These are phyloP conservation scores for Rhodotorula graminis DNA, from an alignment of 768 basidiomycete genomes.

Conservation along the genomic window DNA sequence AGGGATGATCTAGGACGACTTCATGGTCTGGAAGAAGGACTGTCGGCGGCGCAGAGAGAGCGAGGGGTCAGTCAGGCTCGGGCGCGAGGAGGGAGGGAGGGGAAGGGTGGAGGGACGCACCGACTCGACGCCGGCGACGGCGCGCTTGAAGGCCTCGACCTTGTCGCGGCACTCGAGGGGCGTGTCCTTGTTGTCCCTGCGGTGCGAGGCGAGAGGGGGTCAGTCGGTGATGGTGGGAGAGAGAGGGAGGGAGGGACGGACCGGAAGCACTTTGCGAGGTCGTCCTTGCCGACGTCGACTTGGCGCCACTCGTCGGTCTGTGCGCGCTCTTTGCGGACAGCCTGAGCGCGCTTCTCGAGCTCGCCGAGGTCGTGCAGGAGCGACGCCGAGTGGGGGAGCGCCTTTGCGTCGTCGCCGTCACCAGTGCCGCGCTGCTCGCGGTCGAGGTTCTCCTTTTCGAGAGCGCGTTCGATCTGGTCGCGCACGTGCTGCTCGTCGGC, in stretches of 20 bases:
- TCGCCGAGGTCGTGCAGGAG: slow-evolving; percentile 72
- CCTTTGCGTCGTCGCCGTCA: slow-evolving; percentile 51
- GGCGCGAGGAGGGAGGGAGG: neutral
- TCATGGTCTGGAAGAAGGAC: slow-evolving; percentile 24
- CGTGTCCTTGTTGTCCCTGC: slow-evolving; percentile 27
- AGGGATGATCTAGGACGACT: slow-evolving; percentile 6
- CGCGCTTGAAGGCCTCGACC: slow-evolving; percentile 38
- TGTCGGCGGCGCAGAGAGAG: neutral
- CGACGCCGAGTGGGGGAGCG: slow-evolving; percentile 52
- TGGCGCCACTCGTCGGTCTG: slow-evolving; percentile 53
- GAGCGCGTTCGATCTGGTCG: slow-evolving; percentile 66
- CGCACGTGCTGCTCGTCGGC: slow-evolving; percentile 66
- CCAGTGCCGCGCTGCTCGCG: slow-evolving; percentile 57
- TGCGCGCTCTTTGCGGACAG: slow-evolving; percentile 52
- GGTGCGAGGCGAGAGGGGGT: too few species aligned
- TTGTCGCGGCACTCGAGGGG: slow-evolving; percentile 35
- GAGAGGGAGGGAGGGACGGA: slow-evolving; percentile 7
- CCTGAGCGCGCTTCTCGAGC: slow-evolving; percentile 66
- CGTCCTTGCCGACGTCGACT: slow-evolving; percentile 58
- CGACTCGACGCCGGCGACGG: slow-evolving; percentile 36
- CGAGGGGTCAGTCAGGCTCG: neutral
- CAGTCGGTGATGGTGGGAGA: slow-evolving; percentile 36
- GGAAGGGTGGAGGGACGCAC: slow-evolving; percentile 1
- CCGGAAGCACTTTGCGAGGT: slow-evolving; percentile 72
- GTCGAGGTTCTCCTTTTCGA: slow-evolving; percentile 84